Evolutionary conservation across 2,329 filamentous ascomycete species (phyloP).

Genomic region (Geoglossum cookeanum): DNA sequence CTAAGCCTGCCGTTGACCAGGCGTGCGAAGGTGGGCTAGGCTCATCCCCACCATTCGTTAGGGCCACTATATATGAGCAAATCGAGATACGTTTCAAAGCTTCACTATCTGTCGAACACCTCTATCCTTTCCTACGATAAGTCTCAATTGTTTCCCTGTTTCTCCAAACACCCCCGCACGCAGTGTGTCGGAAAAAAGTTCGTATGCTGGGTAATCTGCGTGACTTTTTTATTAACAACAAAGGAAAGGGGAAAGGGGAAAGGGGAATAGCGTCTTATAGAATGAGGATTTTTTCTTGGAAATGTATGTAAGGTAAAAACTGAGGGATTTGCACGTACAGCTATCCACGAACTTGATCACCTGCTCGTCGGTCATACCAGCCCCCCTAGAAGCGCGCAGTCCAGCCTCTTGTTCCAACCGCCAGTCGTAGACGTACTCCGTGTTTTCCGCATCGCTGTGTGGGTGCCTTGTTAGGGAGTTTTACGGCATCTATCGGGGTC

Average conservation of each 20-base stretch:
- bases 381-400: slow-evolving; percentile 45
- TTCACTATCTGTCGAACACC: slow-evolving; percentile 20
- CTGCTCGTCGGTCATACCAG: slow-evolving; percentile 67
- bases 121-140: slow-evolving; percentile 30
- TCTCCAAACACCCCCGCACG: slow-evolving; percentile 29
- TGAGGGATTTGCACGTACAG: slow-evolving; percentile 23
- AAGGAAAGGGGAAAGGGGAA: background rate
- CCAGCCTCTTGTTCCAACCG: slow-evolving; percentile 60
- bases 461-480: background rate
- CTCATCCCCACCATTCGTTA: background rate
- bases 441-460: slow-evolving; percentile 46
- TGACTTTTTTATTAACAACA: background rate
- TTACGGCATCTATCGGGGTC: background rate
- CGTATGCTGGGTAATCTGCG: slow-evolving; percentile 32
- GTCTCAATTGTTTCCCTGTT: slow-evolving; percentile 28
- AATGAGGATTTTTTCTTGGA: background rate
- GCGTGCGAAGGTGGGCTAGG: too few species aligned
- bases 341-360: slow-evolving; percentile 58
- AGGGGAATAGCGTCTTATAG: background rate
- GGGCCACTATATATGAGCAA: background rate
- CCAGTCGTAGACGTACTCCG: slow-evolving; percentile 67
- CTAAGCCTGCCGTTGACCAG: too few species aligned
- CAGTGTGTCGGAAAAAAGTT: slow-evolving; percentile 32
- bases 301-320: background rate
- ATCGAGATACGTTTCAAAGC: background rate